A percentile compares a stretch with the other conserved stretches of the same genome.
Evolutionary conservation across 495 filamentous ascomycete species (phyloP).

Genomic region (Antarctomyces pellizariae): DNA sequence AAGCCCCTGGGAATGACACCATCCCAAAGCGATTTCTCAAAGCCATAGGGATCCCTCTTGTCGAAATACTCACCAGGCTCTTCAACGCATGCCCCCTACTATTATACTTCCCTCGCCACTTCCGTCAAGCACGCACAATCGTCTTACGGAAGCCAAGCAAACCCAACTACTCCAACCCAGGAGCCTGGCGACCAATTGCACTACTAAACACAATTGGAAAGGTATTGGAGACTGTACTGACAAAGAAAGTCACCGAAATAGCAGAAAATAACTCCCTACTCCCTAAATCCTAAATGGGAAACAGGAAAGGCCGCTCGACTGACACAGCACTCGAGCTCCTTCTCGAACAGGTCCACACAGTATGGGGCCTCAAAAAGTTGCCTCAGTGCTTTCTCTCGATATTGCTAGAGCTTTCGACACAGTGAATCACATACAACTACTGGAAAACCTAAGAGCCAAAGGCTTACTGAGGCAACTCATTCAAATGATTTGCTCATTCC

Average conservation of each 20-base stretch:
- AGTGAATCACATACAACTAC: conserved; percentile 7
- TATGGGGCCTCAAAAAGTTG: conserved; percentile 4
- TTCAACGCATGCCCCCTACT: conserved; percentile 7
- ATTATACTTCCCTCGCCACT: conserved; percentile 11
- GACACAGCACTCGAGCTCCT: conserved; percentile 10
- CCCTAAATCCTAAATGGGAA: conserved; percentile 8
- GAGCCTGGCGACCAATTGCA: conserved; percentile 13
- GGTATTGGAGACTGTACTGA: conserved; percentile 10
- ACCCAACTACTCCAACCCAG: conserved; percentile 10
- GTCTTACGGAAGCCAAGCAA: conserved; percentile 11
- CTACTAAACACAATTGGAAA: conserved; percentile 16
- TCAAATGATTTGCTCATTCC: conserved; percentile 4
- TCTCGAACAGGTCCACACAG: conserved; percentile 5
- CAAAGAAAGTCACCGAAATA: conserved; percentile 6
- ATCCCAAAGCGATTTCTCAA: conserved; percentile 1
- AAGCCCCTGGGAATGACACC: not conserved
- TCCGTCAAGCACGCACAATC: conserved; percentile 10
- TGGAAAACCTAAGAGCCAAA: conserved; percentile 7
- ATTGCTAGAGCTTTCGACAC: conserved; percentile 10
- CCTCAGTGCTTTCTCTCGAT: conserved; percentile 6
- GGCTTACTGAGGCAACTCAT: conserved; percentile 2
- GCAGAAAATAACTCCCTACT: conserved; percentile 10
- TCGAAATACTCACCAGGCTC: conserved; percentile 2
- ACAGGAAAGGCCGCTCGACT: conserved; percentile 5
- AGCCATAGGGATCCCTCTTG: not conserved